Conservation (phyloP, 1,284 basidiomycete genomes). For the Sparassis latifolia region DNA sequence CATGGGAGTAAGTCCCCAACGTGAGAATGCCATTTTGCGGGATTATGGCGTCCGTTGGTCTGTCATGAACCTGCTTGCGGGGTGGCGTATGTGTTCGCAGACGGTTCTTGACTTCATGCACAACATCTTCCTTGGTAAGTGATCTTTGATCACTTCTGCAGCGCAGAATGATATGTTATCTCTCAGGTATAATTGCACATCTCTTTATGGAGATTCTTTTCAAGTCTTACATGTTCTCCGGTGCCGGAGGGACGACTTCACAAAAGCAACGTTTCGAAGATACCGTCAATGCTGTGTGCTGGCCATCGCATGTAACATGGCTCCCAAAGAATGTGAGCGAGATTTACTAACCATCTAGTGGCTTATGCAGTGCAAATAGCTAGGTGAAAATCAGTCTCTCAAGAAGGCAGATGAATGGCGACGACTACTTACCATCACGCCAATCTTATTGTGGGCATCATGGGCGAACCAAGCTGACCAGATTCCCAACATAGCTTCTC, state of each 20-base stretch:
- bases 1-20: neutral
- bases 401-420: neutral
- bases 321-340: neutral
- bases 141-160: neutral
- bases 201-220: neutral
- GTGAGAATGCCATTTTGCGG: neutral
- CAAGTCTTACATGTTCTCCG: neutral
- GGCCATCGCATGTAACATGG: neutral
- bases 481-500: neutral
- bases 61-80: neutral
- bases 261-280: neutral
- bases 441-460: neutral
- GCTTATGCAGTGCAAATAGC: neutral
- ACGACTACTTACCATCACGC: neutral
- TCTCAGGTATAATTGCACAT: neutral
- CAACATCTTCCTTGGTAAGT: neutral
- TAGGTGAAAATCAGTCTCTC: neutral
- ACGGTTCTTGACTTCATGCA: neutral
- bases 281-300: neutral
- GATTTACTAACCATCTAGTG: neutral
- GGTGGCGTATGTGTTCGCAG: neutral
- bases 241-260: neutral
- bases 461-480: neutral
- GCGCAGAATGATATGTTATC: neutral
- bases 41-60: neutral